Conservation (phyloP, 495 filamentous ascomycete species). For the Cairneyella variabilis region DNA sequence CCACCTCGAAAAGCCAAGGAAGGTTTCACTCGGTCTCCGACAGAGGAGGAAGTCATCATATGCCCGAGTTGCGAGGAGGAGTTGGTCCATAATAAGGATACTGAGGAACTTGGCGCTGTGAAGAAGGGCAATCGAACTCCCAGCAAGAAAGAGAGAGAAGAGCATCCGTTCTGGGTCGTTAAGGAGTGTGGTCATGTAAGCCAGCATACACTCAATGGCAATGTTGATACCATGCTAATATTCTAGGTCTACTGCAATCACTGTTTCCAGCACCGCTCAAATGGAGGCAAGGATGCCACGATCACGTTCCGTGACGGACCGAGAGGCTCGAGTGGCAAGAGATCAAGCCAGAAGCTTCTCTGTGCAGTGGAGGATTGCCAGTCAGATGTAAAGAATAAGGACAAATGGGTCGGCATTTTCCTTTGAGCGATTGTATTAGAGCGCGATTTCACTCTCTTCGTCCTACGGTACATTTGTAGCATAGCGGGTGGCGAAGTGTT, state of each 20-base stretch:
- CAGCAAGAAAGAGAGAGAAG: constrained; percentile 24
- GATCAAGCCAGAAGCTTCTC: constrained; percentile 14
- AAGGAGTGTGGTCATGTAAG: constrained; percentile 76
- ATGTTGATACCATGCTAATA: constrained; percentile 2
- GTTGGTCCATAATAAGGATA: constrained; percentile 49
- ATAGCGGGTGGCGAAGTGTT: background rate
- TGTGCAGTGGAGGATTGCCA: constrained; percentile 50
- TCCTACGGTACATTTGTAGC: background rate
- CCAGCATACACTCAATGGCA: constrained; percentile 10
- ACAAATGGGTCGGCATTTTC: constrained; percentile 30
- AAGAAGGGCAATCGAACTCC: constrained; percentile 23
- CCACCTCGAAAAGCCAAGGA: constrained; percentile 51
- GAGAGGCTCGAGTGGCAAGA: background rate
- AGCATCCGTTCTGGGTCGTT: constrained; percentile 69
- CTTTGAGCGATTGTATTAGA: constrained; percentile 5
- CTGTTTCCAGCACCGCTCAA: constrained; percentile 51
- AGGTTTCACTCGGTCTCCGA: constrained; percentile 62
- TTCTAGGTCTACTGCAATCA: constrained; percentile 68
- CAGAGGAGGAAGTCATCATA: constrained; percentile 58
- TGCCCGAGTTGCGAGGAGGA: constrained; percentile 73
- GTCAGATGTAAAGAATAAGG: constrained; percentile 24
- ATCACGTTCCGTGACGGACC: constrained; percentile 38
- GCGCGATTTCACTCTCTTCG: background rate
- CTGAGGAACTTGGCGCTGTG: constrained; percentile 38
- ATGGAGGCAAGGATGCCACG: constrained; percentile 32